These are phyloP conservation scores for Rhizoclosmatium sp. DNA, from an alignment of 192 early-diverging fungal species.

Conservation along the genomic window DNA sequence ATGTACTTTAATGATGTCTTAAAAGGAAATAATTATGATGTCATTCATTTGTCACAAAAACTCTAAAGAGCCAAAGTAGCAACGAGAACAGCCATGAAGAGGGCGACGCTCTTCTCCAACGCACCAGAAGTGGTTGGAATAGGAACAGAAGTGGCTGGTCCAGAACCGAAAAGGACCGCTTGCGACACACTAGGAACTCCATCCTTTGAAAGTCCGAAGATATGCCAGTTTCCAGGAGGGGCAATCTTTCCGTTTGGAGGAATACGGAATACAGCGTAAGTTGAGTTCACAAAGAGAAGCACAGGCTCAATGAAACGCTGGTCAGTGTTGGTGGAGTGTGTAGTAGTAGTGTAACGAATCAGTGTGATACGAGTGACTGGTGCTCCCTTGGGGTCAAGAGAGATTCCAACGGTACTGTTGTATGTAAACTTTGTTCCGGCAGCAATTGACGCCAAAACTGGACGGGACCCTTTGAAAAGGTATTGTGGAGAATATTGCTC, in stretches of 20 bases:
- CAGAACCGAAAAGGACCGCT: constrained; percentile 25
- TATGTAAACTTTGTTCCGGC: constrained; percentile 9
- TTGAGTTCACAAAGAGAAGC: constrained; percentile 29
- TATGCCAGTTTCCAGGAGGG: constrained; percentile 54
- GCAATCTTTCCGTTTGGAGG: constrained; percentile 46
- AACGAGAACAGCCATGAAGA: not conserved
- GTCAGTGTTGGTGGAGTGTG: constrained; percentile 45
- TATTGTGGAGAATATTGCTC: constrained; percentile 28
- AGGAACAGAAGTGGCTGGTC: constrained; percentile 2
- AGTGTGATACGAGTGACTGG: constrained; percentile 7
- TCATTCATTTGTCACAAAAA: too few relatives aligned
- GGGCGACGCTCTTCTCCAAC: not conserved
- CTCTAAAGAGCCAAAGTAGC: too few relatives aligned
- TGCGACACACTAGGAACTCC: constrained; percentile 42
- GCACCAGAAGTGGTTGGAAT: not conserved
- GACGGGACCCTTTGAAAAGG: not conserved
- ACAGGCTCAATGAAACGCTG: constrained; percentile 35
- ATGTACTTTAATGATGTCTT: too few relatives aligned
- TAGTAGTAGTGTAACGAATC: constrained; percentile 43
- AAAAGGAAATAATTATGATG: too few relatives aligned
- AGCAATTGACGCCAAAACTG: not conserved
- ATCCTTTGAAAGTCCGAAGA: constrained; percentile 41
- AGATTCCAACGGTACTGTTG: constrained; percentile 16
- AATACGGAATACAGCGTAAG: constrained; percentile 29
- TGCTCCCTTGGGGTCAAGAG: constrained; percentile 12